Base-by-base conservation (phyloP, 2,329 filamentous ascomycete species). In the Thielaviopsis euricoi region DNA sequence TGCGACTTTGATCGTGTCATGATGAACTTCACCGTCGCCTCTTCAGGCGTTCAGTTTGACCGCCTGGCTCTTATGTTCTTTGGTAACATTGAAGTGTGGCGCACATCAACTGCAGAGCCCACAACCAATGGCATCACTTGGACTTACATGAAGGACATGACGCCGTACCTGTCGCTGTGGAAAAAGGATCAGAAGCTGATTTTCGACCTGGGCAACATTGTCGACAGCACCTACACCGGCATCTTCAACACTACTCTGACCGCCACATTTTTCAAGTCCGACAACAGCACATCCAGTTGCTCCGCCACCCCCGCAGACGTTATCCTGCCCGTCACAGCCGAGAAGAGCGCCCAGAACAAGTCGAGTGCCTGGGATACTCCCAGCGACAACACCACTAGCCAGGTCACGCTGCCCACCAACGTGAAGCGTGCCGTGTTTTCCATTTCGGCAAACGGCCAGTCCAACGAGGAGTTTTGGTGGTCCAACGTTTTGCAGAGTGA, bases 391-490 rank as follows among this genome's bases (percentile, higher is more conserved):
- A 83, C 85, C 0, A 76, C 75, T 0, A 79, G 78, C 61, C 74
- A 72, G 0, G 68, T 89, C 49, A 58, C 63, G n/a, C 74, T 94
- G 50, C 87, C 87, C 1, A 74, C 71, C 54, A 85, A 87, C 64
- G 75, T 76, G 21, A 78, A 79, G 56, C 81, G 83, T 59, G 88
- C 87, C 19, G 78, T 89, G 9, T 80, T 91, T 58, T 82, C 85
- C 0, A 76, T 93, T n/a, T 81, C 85, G 9, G 86, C 87, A 17
- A 88, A 83, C 63, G 88, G 86, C 0, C 88, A 93, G 67, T 76
- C 77, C 0, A 71, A 75, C 17, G 88, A 93, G 70, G 88, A 94
- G 67, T 91, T 91, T 65, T 94, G 88, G 87, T 93, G 86, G 82
- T 79, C 77, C 59, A 91, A 91, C 65, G 82, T 89, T 1, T 77